Percentiles rank a stretch among this genome's conserved stretches.
Evolutionary conservation across 768 basidiomycete genomes (phyloP).

Genomic region (Tulasnella sp.): DNA sequence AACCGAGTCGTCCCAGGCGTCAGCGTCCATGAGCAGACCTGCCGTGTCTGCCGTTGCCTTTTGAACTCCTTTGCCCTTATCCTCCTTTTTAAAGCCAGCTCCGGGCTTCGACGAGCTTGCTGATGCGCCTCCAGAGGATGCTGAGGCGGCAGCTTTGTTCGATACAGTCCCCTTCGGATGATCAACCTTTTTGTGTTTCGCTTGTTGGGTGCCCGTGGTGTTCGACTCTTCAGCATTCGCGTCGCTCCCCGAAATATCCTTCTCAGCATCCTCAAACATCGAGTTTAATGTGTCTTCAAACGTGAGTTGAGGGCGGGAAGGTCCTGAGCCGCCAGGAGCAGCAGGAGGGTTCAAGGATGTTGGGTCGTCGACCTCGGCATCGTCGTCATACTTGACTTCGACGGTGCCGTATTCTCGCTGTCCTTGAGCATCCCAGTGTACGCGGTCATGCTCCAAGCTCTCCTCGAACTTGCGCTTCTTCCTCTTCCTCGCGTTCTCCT

Average conservation of each 20-base stretch:
- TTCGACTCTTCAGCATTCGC: background rate
- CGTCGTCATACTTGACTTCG: slow-evolving; percentile 11
- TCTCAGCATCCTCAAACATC: background rate
- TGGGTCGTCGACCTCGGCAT: background rate
- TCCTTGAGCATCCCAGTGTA: slow-evolving; percentile 18
- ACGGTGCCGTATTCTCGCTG: background rate
- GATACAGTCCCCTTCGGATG: background rate
- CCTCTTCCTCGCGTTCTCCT: slow-evolving; percentile 12
- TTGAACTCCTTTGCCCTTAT: background rate
- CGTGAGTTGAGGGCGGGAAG: background rate
- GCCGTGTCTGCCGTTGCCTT: slow-evolving; percentile 42
- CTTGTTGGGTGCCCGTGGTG: background rate
- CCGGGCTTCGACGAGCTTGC: background rate
- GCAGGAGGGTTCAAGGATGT: background rate
- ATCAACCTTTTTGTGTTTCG: background rate
- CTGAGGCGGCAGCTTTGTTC: background rate
- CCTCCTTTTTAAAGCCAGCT: background rate
- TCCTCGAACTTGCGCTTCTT: slow-evolving; percentile 14
- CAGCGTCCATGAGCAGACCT: slow-evolving; percentile 43
- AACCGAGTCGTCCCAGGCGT: slow-evolving; percentile 84
- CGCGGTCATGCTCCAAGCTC: slow-evolving; percentile 16
- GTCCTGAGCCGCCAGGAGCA: background rate
- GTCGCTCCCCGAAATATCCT: background rate
- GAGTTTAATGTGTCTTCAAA: background rate
- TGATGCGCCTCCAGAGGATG: background rate